Evolutionary conservation across 768 basidiomycete species (phyloP), one percentile per base, ranked within the genome.

Genomic region (Tylopilus intermedius): DNA sequence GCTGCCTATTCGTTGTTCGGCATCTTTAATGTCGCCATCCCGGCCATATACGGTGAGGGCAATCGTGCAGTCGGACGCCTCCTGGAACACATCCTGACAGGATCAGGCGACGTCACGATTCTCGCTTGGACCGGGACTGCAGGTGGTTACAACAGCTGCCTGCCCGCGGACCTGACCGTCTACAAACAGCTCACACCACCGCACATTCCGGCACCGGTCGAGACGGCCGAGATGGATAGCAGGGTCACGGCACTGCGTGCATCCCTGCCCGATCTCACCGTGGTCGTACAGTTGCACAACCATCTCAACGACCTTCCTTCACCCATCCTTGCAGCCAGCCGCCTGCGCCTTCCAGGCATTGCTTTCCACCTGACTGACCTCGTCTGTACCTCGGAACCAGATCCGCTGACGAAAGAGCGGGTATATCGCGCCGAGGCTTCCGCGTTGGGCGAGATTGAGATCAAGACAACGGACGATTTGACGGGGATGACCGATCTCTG

Each of bases 331-430:
- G 13, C 45, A 4, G 39, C 51, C 38, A 38, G 39, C 33, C 52
- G 55, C 21, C 32, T 56, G 24, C 47, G 24, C 33, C 46, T 56
- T 21, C 52, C 51, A 1, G 26, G 55, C 8, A 46, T 54, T 6
- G 37, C 40, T 18, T 53, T 53, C 10, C 26, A 1, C 4, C n/a
- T 56, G 14, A 21, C 51, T 11, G 9, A 37, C 33, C 33, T 33
- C 13, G 33, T 33, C 33, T 33, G 11, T 11, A 14, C 33, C 33
- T 33, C 13, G 13, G 33, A 33, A 5, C 33, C 33, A 33, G 33
- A 33, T 33, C 33, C 33, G 8, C 11, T 14, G 33, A 33, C 33
- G 7, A 14, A 14, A 14, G 11, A 13, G 33, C 13, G 11, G 10
- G 33, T 33, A 5, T 33, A 33, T 33, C 33, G 33, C 13, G 10